Evolutionary conservation across 257 asterid species (phyloP), one percentile per base, ranked within the genome.

Genomic region (Linaria vulgaris): DNA sequence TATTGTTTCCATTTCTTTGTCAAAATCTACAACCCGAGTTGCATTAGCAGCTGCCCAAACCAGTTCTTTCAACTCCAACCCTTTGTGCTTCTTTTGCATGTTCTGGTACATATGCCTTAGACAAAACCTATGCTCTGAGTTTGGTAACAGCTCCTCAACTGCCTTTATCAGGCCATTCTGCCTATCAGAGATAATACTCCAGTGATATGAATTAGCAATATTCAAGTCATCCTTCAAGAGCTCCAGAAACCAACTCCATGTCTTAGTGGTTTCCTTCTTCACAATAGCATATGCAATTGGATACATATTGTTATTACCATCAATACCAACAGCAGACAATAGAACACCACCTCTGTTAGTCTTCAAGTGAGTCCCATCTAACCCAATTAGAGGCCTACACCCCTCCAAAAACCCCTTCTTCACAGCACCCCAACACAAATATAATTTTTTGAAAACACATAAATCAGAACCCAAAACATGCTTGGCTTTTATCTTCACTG

Each of bases 241-340:
- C 20, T 17, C 16, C 2, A 67, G 1, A 38, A 72, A 37, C 38
- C 50, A 72, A 4, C 13, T n/a, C 61, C 56, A 72, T 12, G 65
- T 37, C 15, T 72, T 57, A 0, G 10, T 23, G 4, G 20, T 59
- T 31, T 59, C 53, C 17, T 21, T 66, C 56, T 48, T 59, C 11
- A 72, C 68, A 7, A 65, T 5, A 7, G 53, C 63, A 72, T 58
- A 65, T 6, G 63, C 67, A 67, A 72, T 56, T 0, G 47, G 73
- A 25, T 61, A 61, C 31, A 73, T 67, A 6, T 5, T 25, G 3
- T 62, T 68, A 19, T 66, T 72, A 0, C 43, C 62, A 61, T 73
- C 63, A 46, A 25, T n/a, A 0, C 66, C 67, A 9, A 61, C 15
- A 1, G 10, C 24, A 13, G 44, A 14, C 0, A 62, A 20, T 21